A percentile compares a stretch with the other conserved stretches of the same genome.
These are phyloP conservation scores for Neurospora sublineolata DNA, from an alignment of 495 filamentous ascomycete genomes.

Conservation along the genomic window DNA sequence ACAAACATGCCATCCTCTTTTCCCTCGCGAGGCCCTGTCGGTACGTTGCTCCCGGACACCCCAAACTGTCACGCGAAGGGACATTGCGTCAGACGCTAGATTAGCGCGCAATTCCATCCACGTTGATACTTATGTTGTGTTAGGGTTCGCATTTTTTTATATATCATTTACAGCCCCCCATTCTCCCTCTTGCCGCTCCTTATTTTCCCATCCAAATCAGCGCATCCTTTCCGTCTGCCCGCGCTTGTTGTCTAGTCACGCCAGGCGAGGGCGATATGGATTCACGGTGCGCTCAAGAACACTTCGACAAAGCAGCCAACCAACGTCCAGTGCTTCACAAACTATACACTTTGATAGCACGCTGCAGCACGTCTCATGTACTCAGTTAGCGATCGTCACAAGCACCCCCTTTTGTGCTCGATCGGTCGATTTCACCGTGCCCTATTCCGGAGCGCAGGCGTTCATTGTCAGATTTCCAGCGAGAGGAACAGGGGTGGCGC, in stretches of 20 bases:
- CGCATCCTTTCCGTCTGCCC: not conserved
- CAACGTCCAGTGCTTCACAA: not conserved
- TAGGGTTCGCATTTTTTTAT: not conserved
- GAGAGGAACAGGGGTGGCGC: slow-evolving; percentile 7
- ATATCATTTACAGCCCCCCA: not conserved
- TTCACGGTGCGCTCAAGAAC: not conserved
- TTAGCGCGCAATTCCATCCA: slow-evolving; percentile 5
- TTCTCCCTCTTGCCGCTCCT: not conserved
- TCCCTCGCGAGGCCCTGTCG: not conserved
- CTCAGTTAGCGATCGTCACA: not conserved
- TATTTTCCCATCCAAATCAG: not conserved
- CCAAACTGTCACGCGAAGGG: not conserved
- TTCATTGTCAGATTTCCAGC: not conserved
- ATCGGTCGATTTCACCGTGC: not conserved
- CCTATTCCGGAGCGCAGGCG: not conserved
- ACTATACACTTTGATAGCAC: not conserved
- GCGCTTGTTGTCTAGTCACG: not conserved
- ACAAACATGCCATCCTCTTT: not conserved
- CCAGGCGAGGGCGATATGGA: not conserved
- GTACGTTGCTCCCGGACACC: not conserved
- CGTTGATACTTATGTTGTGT: not conserved
- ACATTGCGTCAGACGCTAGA: slow-evolving; percentile 15
- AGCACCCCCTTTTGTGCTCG: not conserved
- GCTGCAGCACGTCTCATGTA: not conserved
- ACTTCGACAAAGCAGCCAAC: not conserved